Conservation (phyloP, 257 asterid species). For the Nyctanthes arbortristis region DNA sequence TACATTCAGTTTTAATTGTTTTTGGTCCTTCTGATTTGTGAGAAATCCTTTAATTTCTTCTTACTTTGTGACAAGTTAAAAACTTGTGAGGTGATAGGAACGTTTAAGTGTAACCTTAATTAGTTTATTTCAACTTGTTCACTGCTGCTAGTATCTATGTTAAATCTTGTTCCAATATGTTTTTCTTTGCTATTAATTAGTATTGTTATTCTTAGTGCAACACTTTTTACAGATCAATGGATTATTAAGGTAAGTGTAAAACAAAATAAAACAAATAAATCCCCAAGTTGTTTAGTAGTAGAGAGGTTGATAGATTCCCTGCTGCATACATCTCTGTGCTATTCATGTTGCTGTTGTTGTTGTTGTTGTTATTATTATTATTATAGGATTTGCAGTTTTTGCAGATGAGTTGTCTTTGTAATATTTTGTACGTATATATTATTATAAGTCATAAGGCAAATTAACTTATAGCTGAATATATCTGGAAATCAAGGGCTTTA, state of each 20-base stretch:
- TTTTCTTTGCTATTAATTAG: too few species aligned
- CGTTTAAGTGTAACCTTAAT: conserved; percentile 19
- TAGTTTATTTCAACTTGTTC: conserved; percentile 41
- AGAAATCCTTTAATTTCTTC: background rate
- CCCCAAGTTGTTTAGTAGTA: conserved; percentile 27
- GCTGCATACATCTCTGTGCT: conserved; percentile 32
- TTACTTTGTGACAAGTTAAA: background rate
- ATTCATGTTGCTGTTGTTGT: too few species aligned
- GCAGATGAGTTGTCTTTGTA: conserved; percentile 26
- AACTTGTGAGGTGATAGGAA: conserved; percentile 22
- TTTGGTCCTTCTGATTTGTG: background rate
- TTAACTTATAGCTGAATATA: background rate
- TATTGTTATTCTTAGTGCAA: too few species aligned
- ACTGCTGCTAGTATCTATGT: conserved; percentile 29
- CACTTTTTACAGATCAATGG: background rate
- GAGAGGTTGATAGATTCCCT: conserved; percentile 31
- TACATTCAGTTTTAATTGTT: conserved; percentile 35
- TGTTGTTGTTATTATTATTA: too few species aligned
- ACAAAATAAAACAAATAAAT: background rate
- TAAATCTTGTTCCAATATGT: conserved; percentile 19
- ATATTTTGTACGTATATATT: background rate
- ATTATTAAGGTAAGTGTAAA: background rate
- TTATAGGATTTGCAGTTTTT: conserved; percentile 9
- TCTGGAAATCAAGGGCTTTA: background rate
- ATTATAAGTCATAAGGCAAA: too few species aligned